Evolutionary conservation across 148 eudicot genomes (phyloP), one percentile per base, ranked within the genome.

Genomic region (Vaccinium myrtillus): DNA sequence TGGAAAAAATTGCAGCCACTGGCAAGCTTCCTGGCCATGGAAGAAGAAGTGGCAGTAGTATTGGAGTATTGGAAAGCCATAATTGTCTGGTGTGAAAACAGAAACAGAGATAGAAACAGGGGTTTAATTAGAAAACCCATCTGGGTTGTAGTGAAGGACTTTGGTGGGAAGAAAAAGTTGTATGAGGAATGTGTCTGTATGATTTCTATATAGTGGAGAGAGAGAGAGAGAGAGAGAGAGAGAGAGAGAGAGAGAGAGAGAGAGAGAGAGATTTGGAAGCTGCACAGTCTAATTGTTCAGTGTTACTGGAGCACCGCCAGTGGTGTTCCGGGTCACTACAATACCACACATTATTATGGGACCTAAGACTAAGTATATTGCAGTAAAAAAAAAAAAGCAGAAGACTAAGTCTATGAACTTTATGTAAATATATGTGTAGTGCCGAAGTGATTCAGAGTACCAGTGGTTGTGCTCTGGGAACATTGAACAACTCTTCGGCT

Each of bases 1-100:
- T 83, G 84, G 86, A 93, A 95, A 48, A 88, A 69, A 75, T 95
- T 90, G 87, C 98, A 97, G 10, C 86, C 48, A 16, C 80, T 65
- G 21, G 76, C 89, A 32, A 84, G 87, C 87, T 90, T 86, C 59
- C 84, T 87, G 4, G 83, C 77, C 4, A 30, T 13, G 48, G 71
- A 75, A n/a, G 74, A 27, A 39, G 36, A 78, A 30, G 55, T 83
- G 48, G 32, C 36, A 50, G 4, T 43, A 49, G 65, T n/a, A 48
- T 58, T 82, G 77, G 8, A 78, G 56, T 55, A 75, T 56, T 71
- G 74, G 77, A 63, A 87, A 59, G 86, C 83, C 16, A 85, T 63
- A 69, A 14, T 14, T 82, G 77, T 67, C 67, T 82, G 85, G 19
- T 78, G 82, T 23, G 83, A n/a, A 46, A 81, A 78, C 13, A 86